phyloP scores from a whole-genome alignment of 306 rosid species.

The Crotalaria pallida region DNA sequence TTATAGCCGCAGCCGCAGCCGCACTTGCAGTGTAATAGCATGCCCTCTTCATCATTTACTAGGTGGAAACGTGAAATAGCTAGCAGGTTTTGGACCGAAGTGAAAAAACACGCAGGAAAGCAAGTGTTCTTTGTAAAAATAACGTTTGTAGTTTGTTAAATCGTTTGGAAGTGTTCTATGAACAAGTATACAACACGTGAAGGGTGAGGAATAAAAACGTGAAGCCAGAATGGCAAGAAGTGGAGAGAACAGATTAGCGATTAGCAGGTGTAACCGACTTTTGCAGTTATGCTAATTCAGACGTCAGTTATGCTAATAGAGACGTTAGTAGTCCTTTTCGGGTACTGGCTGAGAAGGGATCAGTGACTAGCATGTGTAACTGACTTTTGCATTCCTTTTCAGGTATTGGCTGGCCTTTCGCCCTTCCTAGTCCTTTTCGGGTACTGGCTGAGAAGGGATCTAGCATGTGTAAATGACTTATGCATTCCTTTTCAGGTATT shows the following conservation, averaged over 20 bases:
- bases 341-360: too few relatives aligned
- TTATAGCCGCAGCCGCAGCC: too few relatives aligned
- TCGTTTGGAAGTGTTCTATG: not conserved
- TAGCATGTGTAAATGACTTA: too few relatives aligned
- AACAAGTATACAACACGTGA: not conserved
- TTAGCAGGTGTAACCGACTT: not conserved
- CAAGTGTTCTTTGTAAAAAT: not conserved
- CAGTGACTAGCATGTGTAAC: too few relatives aligned
- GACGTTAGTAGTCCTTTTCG: too few relatives aligned
- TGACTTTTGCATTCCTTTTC: too few relatives aligned
- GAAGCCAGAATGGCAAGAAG: not conserved
- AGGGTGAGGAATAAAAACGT: not conserved
- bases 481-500: too few relatives aligned
- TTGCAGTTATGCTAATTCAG: not conserved
- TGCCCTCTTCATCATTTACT: not conserved
- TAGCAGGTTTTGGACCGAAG: not conserved
- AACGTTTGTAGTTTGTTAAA: not conserved
- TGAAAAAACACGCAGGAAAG: not conserved
- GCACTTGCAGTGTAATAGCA: not conserved
- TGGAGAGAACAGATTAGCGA: not conserved
- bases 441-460: too few relatives aligned
- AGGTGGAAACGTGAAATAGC: slow-evolving; percentile 8
- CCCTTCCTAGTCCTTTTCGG: too few relatives aligned
- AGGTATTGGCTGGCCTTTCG: too few relatives aligned
- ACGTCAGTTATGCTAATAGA: too few relatives aligned